Percentiles rank a stretch among this genome's conserved stretches.
Conservation (phyloP, 1,284 basidiomycete genomes). For the Trametes versicolor region DNA sequence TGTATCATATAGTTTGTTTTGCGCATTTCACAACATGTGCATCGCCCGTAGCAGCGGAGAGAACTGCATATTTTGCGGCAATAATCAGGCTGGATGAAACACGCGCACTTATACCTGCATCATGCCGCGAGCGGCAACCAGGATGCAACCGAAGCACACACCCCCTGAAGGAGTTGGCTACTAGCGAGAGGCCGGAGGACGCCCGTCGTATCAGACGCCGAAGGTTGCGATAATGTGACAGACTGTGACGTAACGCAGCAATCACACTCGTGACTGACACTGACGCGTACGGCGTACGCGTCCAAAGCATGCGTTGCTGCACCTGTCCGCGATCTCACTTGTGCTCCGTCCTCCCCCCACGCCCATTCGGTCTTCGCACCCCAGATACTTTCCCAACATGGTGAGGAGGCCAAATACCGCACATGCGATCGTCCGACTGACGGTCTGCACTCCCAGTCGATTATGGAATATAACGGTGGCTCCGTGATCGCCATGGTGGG, state of each 20-base stretch:
- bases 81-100: no score
- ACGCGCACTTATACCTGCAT: no score
- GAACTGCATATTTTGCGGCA: no score
- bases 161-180: no score
- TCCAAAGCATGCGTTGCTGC: conserved; percentile 10
- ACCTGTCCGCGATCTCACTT: conserved; percentile 16
- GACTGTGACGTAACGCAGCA: conserved; percentile 2
- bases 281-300: conserved; percentile 30
- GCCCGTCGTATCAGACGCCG: background rate
- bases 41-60: no score
- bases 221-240: conserved; percentile 4
- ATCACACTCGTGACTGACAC: conserved; percentile 16
- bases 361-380: background rate
- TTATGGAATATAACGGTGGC: conserved; percentile 93
- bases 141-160: no score
- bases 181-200: background rate
- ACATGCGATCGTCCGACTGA: background rate
- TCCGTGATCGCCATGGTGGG: conserved; percentile 99
- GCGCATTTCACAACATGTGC: no score
- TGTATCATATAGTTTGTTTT: no score
- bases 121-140: no score
- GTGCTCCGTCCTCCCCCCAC: background rate
- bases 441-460: conserved; percentile 59
- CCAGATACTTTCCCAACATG: conserved; percentile 23
- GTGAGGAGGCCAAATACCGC: background rate